Percentiles rank a stretch among this genome's conserved stretches.
These are phyloP conservation scores for Cymodocea nodosa DNA, from an alignment of 116 monocot genomes.

Conservation along the genomic window DNA sequence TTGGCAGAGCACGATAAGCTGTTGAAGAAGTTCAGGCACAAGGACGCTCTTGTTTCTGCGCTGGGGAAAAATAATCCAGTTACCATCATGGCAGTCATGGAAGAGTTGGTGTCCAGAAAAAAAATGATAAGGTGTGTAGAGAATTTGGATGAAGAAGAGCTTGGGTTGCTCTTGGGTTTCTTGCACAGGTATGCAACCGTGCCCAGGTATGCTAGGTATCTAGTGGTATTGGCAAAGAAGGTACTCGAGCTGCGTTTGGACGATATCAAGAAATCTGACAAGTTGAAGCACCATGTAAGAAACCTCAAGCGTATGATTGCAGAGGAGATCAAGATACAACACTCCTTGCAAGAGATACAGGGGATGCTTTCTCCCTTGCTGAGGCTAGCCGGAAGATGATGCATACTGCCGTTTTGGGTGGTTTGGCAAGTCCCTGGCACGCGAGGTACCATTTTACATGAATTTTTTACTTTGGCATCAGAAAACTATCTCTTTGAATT, in stretches of 20 bases:
- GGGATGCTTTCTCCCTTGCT: constrained; percentile 86
- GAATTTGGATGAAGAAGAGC: constrained; percentile 60
- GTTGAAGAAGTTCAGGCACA: constrained; percentile 78
- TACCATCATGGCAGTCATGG: constrained; percentile 59
- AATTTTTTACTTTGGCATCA: too few species aligned
- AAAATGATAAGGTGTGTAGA: constrained; percentile 54
- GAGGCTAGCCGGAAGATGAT: constrained; percentile 59
- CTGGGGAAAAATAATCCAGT: constrained; percentile 33
- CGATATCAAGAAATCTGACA: constrained; percentile 35
- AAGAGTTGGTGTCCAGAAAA: constrained; percentile 76
- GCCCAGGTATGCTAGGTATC: constrained; percentile 58
- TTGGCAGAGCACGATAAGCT: constrained; percentile 62
- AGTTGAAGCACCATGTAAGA: constrained; percentile 34
- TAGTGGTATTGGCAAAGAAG: constrained; percentile 60
- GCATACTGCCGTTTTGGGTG: too few species aligned
- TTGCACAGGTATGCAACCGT: constrained; percentile 49
- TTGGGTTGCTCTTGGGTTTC: constrained; percentile 50
- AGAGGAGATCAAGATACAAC: constrained; percentile 70
- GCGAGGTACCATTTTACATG: too few species aligned
- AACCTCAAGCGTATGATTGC: constrained; percentile 57
- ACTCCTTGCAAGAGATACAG: constrained; percentile 66
- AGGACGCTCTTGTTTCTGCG: constrained; percentile 54
- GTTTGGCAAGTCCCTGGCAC: too few species aligned
- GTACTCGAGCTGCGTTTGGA: constrained; percentile 56
- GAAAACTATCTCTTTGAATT: too few species aligned